Percentiles rank a stretch among this genome's conserved stretches.
These are phyloP conservation scores for Candida loeiensis DNA, from an alignment of 805 yeast genomes.

Conservation along the genomic window DNA sequence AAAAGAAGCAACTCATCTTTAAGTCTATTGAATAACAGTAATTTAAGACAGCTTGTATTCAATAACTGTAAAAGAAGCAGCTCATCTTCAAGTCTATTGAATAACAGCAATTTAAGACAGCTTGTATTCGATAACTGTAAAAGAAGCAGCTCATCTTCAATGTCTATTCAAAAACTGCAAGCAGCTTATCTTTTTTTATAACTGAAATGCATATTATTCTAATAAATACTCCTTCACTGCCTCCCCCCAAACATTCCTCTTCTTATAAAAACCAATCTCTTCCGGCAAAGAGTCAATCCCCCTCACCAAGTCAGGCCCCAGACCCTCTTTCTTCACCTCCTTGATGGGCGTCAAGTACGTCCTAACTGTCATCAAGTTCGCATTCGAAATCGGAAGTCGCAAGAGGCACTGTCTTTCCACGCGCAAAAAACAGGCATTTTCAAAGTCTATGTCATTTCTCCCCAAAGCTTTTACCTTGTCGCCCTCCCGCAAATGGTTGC, in stretches of 20 bases:
- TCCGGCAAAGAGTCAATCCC: conserved; percentile 39
- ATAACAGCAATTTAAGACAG: no score
- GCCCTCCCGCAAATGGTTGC: conserved; percentile 33
- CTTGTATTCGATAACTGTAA: no score
- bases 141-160: no score
- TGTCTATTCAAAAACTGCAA: no score
- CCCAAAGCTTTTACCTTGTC: conserved; percentile 20
- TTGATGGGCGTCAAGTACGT: conserved; percentile 34
- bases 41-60: no score
- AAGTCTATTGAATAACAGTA: no score
- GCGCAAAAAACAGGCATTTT: conserved; percentile 30
- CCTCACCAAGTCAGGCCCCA: conserved; percentile 24
- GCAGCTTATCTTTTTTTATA: no score
- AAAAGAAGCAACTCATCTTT: no score
- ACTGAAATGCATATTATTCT: no score
- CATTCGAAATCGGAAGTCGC: conserved; percentile 33
- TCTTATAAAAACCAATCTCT: conserved; percentile 37
- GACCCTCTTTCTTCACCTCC: conserved; percentile 30
- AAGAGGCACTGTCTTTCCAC: conserved; percentile 37
- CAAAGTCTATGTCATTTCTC: conserved; percentile 32
- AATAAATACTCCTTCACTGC: conserved; percentile 32
- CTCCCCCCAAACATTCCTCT: conserved; percentile 36
- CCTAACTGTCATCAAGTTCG: conserved; percentile 35
- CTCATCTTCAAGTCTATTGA: no score
- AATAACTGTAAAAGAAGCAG: no score